phyloP scores from a whole-genome alignment of 495 filamentous ascomycete genomes.

The Lepraria neglecta region DNA sequence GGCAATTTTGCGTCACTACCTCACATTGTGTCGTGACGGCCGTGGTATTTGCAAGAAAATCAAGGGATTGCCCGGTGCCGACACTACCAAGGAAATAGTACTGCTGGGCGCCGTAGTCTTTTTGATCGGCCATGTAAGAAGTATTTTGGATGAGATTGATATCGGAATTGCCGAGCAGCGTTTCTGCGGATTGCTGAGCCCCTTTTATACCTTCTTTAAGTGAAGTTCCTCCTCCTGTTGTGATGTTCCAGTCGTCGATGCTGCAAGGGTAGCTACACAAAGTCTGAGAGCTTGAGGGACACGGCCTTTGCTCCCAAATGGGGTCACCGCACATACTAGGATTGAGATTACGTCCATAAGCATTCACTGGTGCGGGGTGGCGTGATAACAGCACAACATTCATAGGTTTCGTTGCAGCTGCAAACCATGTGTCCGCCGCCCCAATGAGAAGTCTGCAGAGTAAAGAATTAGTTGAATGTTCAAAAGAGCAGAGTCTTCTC shows the following conservation, averaged over 20 bases:
- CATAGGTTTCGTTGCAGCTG: background rate
- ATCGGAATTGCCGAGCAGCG: constrained; percentile 13
- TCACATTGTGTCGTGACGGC: constrained; percentile 18
- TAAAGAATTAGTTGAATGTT: background rate
- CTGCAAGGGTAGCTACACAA: constrained; percentile 6
- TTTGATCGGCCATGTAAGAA: background rate
- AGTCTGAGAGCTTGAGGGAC: background rate
- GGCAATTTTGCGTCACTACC: constrained; percentile 18
- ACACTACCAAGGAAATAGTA: background rate
- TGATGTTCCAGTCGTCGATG: constrained; percentile 8
- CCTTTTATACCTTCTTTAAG: constrained; percentile 11
- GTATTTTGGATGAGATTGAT: constrained; percentile 18
- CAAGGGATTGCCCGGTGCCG: background rate
- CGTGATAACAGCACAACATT: background rate
- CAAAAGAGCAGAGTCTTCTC: background rate
- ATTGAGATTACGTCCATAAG: background rate
- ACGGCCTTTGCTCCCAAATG: background rate
- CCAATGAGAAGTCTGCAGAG: background rate
- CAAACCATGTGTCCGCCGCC: constrained; percentile 1
- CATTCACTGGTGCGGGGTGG: background rate
- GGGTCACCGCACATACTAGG: background rate
- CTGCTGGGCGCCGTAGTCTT: background rate
- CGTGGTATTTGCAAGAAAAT: constrained; percentile 17
- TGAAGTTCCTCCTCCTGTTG: background rate
- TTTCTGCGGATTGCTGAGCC: constrained; percentile 15